Evolutionary conservation across 805 yeast species (phyloP).

Genomic region (Wickerhamomyces bovis): DNA sequence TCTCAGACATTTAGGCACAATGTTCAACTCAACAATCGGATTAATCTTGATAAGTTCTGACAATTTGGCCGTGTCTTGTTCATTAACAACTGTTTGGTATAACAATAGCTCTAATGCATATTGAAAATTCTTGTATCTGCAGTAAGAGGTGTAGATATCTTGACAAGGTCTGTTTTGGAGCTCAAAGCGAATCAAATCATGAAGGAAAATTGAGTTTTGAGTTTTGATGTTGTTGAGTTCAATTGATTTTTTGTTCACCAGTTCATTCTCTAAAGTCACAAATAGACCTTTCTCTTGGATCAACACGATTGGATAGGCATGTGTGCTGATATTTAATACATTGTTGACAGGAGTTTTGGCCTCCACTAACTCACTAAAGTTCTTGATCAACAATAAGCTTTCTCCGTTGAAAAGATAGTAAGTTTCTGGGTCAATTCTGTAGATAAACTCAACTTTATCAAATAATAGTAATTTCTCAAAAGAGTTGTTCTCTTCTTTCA

Average conservation of each 20-base stretch:
- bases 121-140: conserved; percentile 31
- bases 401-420: conserved; percentile 36
- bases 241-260: conserved; percentile 24
- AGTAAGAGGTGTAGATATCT: conserved; percentile 19
- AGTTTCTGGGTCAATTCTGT: conserved; percentile 19
- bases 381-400: conserved; percentile 23
- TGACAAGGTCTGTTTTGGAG: conserved; percentile 16
- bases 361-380: conserved; percentile 8
- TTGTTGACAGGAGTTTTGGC: conserved; percentile 6
- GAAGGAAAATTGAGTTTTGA: conserved; percentile 37
- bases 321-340: conserved; percentile 25
- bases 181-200: conserved; percentile 41
- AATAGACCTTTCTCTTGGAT: conserved; percentile 28
- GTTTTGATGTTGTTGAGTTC: conserved; percentile 29
- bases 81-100: conserved; percentile 28
- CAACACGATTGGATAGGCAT: conserved; percentile 23
- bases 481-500: conserved; percentile 7
- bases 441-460: conserved; percentile 21
- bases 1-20: conserved; percentile 43
- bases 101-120: conserved; percentile 42
- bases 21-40: conserved; percentile 20
- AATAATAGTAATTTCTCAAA: conserved; percentile 16
- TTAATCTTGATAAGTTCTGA: conserved; percentile 19
- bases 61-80: conserved; percentile 10
- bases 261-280: conserved; percentile 36